These are phyloP conservation scores for Beta macrorhiza DNA, from an alignment of 179 eudicot species.

Conservation along the genomic window DNA sequence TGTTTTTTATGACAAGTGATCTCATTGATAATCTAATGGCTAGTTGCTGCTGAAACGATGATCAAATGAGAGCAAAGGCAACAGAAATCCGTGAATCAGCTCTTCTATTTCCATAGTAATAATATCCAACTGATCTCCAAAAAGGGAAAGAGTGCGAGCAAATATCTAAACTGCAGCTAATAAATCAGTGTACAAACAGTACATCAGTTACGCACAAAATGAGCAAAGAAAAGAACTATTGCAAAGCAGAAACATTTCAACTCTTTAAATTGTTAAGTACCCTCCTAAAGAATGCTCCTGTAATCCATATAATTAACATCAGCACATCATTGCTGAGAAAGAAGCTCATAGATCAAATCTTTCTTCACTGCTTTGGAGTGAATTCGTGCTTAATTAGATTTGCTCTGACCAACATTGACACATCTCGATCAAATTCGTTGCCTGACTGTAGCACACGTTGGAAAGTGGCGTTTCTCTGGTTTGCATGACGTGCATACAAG, in stretches of 20 bases:
- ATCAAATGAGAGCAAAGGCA: background rate
- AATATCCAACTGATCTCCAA: background rate
- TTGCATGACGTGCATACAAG: constrained; percentile 87
- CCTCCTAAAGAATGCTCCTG: constrained; percentile 11
- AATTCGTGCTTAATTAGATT: constrained; percentile 73
- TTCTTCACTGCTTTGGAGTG: constrained; percentile 48
- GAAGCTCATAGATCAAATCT: constrained; percentile 24
- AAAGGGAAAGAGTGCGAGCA: background rate
- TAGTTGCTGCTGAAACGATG: background rate
- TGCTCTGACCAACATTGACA: constrained; percentile 85
- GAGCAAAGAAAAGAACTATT: constrained; percentile 15
- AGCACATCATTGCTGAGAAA: background rate
- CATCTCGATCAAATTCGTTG: constrained; percentile 67
- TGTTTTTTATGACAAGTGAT: background rate
- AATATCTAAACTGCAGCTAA: constrained; percentile 1
- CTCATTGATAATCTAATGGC: background rate
- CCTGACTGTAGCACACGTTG: constrained; percentile 91
- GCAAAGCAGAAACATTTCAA: constrained; percentile 22
- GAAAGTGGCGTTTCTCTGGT: constrained; percentile 93
- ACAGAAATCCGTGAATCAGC: background rate
- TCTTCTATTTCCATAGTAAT: constrained; percentile 15
- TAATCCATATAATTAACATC: constrained; percentile 5
- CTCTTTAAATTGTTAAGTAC: background rate
- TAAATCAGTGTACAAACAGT: constrained; percentile 12
- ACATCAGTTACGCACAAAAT: constrained; percentile 22